A percentile compares a stretch with the other conserved stretches of the same genome.
Evolutionary conservation across 2,329 filamentous ascomycete species (phyloP).

Genomic region (Neospermospora avenae): DNA sequence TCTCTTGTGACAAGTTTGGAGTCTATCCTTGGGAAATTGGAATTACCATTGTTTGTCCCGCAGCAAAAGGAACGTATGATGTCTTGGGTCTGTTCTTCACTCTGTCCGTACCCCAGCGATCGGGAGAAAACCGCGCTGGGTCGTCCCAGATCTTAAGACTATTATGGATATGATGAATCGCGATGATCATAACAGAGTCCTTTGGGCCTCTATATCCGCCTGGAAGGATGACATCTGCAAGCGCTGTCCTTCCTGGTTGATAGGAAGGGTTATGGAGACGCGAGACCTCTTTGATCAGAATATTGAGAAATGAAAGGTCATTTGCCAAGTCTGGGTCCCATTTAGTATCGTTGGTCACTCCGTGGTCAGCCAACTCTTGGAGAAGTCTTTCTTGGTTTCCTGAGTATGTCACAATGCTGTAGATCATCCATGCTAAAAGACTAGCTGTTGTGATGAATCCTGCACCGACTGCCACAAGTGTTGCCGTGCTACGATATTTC

Average conservation of each 20-base stretch:
- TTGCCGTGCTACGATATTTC: conserved; percentile 30
- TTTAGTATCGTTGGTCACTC: conserved; percentile 32
- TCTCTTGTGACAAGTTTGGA: background rate
- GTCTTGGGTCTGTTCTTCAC: conserved; percentile 19
- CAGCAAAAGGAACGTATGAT: conserved; percentile 38
- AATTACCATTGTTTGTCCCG: conserved; percentile 32
- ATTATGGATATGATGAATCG: conserved; percentile 25
- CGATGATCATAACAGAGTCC: conserved; percentile 30
- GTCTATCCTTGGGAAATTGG: background rate
- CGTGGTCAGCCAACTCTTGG: conserved; percentile 43
- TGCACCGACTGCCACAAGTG: conserved; percentile 42
- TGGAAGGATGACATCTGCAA: conserved; percentile 42
- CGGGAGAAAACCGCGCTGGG: conserved; percentile 20
- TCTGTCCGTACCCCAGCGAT: conserved; percentile 25
- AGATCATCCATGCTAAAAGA: conserved; percentile 46
- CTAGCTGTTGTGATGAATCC: conserved; percentile 47
- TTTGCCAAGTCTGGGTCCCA: conserved; percentile 37
- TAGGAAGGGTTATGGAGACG: conserved; percentile 42
- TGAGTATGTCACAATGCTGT: conserved; percentile 40
- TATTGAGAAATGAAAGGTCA: conserved; percentile 39
- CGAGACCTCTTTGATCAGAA: conserved; percentile 43
- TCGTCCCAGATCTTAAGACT: conserved; percentile 25
- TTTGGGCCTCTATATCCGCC: conserved; percentile 44
- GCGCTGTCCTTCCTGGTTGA: conserved; percentile 45
- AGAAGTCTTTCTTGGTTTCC: conserved; percentile 44